Evolutionary conservation across 257 asterid genomes (phyloP).

Genomic region (Verbena officinalis): DNA sequence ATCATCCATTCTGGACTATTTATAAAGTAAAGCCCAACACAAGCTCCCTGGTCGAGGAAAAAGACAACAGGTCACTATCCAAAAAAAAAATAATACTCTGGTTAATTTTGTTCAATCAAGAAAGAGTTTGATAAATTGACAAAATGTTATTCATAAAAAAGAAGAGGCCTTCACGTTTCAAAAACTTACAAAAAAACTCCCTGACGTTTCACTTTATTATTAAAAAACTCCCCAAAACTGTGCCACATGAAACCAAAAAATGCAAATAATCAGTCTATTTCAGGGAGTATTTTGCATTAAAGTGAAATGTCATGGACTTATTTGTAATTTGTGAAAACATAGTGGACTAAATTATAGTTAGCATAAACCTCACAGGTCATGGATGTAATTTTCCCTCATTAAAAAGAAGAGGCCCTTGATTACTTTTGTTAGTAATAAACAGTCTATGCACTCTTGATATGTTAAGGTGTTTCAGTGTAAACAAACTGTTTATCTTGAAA

Average conservation of each 20-base stretch:
- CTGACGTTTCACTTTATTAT: no score
- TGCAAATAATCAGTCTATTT: no score
- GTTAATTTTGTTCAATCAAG: slow-evolving; percentile 14
- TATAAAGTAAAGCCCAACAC: slow-evolving; percentile 85
- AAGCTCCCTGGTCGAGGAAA: slow-evolving; percentile 68
- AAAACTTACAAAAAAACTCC: no score
- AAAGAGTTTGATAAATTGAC: neutral
- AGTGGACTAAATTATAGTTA: slow-evolving; percentile 9
- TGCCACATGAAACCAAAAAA: no score
- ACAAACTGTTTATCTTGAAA: neutral
- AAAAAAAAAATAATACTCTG: slow-evolving; percentile 1
- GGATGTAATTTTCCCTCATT: no score
- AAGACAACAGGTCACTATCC: slow-evolving; percentile 24
- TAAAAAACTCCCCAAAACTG: no score
- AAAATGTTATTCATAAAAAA: no score
- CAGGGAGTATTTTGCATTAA: no score
- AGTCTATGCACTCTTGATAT: slow-evolving; percentile 8
- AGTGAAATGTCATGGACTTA: no score
- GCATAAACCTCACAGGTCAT: no score
- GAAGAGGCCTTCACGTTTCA: no score
- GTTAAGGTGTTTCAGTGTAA: slow-evolving; percentile 9
- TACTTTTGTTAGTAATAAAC: neutral
- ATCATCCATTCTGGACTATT: slow-evolving; percentile 95
- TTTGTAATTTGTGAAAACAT: neutral
- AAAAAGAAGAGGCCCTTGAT: slow-evolving; percentile 14